phyloP scores from a whole-genome alignment of 805 yeast species.

The Yamadazyma tumulicola region DNA sequence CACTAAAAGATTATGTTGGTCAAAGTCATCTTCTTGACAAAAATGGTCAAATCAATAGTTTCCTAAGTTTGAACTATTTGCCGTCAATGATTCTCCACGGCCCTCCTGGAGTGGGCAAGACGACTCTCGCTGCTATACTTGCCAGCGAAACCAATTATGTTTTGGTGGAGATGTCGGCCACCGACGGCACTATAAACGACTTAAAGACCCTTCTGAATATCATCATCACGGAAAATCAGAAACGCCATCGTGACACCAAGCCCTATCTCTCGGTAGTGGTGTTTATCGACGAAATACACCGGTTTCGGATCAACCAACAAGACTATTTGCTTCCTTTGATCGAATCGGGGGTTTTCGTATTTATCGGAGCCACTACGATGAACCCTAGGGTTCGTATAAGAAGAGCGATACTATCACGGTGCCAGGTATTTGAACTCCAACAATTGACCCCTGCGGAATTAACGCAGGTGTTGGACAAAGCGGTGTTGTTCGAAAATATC shows the following conservation, averaged over 20 bases:
- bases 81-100: slow-evolving; percentile 94
- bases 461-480: slow-evolving; percentile 50
- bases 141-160: slow-evolving; percentile 51
- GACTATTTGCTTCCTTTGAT: slow-evolving; percentile 81
- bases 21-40: slow-evolving; percentile 73
- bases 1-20: slow-evolving; percentile 72
- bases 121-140: slow-evolving; percentile 72
- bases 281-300: slow-evolving; percentile 90
- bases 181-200: slow-evolving; percentile 65
- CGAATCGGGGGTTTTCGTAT: slow-evolving; percentile 75
- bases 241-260: slow-evolving; percentile 41
- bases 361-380: slow-evolving; percentile 96
- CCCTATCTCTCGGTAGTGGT: slow-evolving; percentile 40
- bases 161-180: slow-evolving; percentile 82
- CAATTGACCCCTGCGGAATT: slow-evolving; percentile 51
- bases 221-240: slow-evolving; percentile 43
- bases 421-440: slow-evolving; percentile 71
- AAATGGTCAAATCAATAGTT: slow-evolving; percentile 63
- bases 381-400: slow-evolving; percentile 82
- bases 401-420: slow-evolving; percentile 78
- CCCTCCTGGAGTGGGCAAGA: slow-evolving; percentile 94
- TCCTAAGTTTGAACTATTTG: slow-evolving; percentile 57
- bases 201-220: slow-evolving; percentile 56
- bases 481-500: slow-evolving; percentile 41
- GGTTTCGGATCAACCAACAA: slow-evolving; percentile 84